A percentile compares a stretch with the other conserved stretches of the same genome.
Evolutionary conservation across 2,329 filamentous ascomycete genomes (phyloP).

Genomic region (Aureobasidium namibiae): DNA sequence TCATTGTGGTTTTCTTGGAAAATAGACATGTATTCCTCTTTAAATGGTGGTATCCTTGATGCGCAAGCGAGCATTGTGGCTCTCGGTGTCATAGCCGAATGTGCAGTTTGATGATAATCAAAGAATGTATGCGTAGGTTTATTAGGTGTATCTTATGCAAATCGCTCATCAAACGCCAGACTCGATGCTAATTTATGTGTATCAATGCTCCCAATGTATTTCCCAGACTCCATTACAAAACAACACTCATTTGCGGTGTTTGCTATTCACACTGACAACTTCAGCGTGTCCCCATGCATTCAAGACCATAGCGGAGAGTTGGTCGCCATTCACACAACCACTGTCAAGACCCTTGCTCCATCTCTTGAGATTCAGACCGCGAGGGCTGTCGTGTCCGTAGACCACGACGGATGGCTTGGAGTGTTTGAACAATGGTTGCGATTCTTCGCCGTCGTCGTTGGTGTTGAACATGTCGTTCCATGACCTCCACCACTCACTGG

Average conservation of each 20-base stretch:
- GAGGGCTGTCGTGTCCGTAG: constrained; percentile 74
- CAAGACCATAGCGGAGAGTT: constrained; percentile 70
- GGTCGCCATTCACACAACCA: constrained; percentile 67
- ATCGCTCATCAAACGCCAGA: neutral
- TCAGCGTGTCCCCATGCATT: constrained; percentile 40
- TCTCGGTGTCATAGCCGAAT: no score
- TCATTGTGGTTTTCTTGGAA: no score
- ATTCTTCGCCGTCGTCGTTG: neutral
- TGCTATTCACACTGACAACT: constrained; percentile 33
- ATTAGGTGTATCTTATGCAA: neutral
- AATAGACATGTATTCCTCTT: no score
- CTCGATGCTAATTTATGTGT: neutral
- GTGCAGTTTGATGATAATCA: no score
- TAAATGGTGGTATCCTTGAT: no score
- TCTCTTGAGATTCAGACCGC: constrained; percentile 57
- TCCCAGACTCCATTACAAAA: neutral
- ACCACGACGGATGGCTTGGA: constrained; percentile 55
- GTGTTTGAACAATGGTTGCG: neutral
- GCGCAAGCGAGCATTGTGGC: no score
- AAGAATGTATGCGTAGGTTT: neutral
- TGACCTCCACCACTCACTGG: neutral
- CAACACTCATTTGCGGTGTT: constrained; percentile 22
- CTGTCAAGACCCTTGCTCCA: constrained; percentile 84
- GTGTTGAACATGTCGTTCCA: neutral
- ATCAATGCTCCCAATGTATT: neutral